These are phyloP conservation scores for Jatropha curcas DNA, from an alignment of 345 rosid genomes.

Conservation along the genomic window DNA sequence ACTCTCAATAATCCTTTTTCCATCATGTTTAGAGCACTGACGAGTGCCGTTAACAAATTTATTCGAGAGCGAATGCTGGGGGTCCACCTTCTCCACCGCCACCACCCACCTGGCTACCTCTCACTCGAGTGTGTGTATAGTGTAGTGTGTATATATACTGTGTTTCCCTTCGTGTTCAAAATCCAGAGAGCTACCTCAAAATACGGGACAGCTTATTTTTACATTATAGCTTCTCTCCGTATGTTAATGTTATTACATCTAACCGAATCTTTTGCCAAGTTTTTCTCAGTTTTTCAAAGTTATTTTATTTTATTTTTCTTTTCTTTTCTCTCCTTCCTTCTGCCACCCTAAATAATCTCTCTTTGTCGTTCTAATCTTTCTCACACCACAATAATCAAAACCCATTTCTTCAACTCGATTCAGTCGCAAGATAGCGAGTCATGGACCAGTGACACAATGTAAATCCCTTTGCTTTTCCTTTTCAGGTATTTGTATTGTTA, in stretches of 20 bases:
- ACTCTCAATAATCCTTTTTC: too few species aligned
- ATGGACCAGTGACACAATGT: neutral
- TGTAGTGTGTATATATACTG: too few species aligned
- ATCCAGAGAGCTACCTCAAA: neutral
- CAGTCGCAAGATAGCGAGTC: constrained; percentile 3
- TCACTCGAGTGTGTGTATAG: too few species aligned
- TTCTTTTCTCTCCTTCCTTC: neutral
- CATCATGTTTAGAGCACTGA: too few species aligned
- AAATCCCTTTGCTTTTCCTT: neutral
- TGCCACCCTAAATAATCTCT: neutral
- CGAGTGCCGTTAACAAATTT: too few species aligned
- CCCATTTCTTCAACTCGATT: neutral
- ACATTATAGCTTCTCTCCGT: too few species aligned
- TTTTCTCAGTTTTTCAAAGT: neutral
- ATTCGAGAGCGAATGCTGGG: too few species aligned
- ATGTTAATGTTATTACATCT: too few species aligned
- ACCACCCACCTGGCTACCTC: too few species aligned
- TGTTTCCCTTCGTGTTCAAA: too few species aligned
- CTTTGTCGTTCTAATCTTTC: neutral
- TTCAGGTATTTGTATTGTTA: neutral
- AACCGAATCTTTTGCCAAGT: neutral
- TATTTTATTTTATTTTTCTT: too few species aligned
- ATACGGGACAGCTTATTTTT: neutral
- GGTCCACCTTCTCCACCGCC: too few species aligned
- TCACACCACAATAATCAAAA: neutral